phyloP scores from a whole-genome alignment of 2,329 filamentous ascomycete species.

The Diaporthe eres region DNA sequence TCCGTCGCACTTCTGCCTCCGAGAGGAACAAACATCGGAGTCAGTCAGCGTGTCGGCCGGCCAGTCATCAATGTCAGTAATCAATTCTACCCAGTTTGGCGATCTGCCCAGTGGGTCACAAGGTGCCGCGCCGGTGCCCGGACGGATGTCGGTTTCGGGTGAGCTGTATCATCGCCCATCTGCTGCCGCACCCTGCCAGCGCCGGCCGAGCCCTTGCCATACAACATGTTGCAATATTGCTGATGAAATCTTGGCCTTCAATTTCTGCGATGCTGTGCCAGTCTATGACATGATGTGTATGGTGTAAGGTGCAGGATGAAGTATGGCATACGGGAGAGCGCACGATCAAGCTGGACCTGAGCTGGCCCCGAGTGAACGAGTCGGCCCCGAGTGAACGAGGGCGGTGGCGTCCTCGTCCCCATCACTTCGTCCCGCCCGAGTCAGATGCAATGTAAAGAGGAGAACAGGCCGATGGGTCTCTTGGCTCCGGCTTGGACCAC shows the following conservation, averaged over 20 bases:
- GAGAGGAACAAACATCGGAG: background rate
- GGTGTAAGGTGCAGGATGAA: background rate
- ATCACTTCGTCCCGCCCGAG: conserved; percentile 1
- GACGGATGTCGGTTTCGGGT: conserved; percentile 13
- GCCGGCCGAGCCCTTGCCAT: background rate
- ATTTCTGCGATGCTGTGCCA: background rate
- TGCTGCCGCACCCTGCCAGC: conserved; percentile 15
- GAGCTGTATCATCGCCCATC: conserved; percentile 23
- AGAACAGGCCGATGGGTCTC: background rate
- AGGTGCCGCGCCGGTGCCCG: conserved; percentile 7
- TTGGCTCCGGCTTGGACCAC: background rate
- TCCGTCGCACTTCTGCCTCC: background rate
- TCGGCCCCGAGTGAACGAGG: too few relatives aligned
- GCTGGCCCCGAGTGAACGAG: background rate
- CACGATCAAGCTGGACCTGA: background rate
- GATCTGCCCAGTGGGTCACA: background rate
- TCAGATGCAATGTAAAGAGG: conserved; percentile 8
- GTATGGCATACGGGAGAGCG: background rate
- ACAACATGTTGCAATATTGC: conserved; percentile 3
- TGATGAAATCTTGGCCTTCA: conserved; percentile 14
- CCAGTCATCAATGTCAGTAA: conserved; percentile 7
- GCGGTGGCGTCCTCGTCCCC: background rate
- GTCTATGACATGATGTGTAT: background rate
- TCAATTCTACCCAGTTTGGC: background rate
- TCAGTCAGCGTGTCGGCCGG: background rate